A percentile compares a stretch with the other conserved stretches of the same genome.
phyloP scores from a whole-genome alignment of 371 early-diverging fungal species.

The Chytridiales sp. region DNA sequence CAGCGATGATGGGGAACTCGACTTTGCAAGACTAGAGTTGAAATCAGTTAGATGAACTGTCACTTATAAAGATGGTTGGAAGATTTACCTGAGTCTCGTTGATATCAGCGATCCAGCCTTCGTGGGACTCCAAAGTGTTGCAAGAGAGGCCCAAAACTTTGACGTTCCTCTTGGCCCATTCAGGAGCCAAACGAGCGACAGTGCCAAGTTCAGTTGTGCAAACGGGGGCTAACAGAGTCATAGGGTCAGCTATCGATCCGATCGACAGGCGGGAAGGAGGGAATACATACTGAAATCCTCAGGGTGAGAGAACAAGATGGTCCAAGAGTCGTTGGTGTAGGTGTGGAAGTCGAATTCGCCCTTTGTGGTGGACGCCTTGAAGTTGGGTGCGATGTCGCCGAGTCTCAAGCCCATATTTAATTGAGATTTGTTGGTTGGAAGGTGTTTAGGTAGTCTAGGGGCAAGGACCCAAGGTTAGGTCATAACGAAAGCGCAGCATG shows the following conservation, averaged over 20 bases:
- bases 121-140: constrained; percentile 78
- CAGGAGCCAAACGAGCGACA: constrained; percentile 74
- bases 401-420: constrained; percentile 23
- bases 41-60: no score
- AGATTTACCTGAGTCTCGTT: constrained; percentile 60
- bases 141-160: constrained; percentile 92
- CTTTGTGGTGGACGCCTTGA: constrained; percentile 80
- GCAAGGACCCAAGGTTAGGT: no score
- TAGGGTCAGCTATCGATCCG: background rate
- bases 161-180: constrained; percentile 79
- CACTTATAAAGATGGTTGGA: background rate
- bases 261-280: background rate
- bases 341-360: constrained; percentile 89
- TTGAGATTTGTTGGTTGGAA: no score
- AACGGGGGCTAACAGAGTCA: constrained; percentile 69
- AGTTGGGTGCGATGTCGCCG: constrained; percentile 57
- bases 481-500: no score
- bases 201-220: constrained; percentile 95
- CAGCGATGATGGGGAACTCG: constrained; percentile 90
- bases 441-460: no score
- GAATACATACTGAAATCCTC: constrained; percentile 81
- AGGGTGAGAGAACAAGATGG: constrained; percentile 92
- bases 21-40: constrained; percentile 39
- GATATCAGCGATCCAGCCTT: constrained; percentile 88
- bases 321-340: constrained; percentile 84